Conservation (phyloP, 2,329 filamentous ascomycete species). For the Epichloe bromicola region DNA sequence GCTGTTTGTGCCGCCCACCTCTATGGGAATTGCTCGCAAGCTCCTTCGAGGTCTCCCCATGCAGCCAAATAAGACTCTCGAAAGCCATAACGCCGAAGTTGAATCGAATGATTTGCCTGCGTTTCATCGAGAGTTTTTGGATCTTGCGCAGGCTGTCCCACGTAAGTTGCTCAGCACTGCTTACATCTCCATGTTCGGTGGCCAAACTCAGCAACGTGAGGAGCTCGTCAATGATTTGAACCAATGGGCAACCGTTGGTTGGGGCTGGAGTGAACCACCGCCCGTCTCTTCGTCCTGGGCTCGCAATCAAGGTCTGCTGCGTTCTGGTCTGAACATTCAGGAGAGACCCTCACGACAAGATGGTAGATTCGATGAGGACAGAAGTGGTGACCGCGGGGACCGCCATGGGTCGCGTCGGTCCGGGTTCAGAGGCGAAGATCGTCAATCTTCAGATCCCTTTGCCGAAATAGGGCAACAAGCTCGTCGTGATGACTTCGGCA, state of each 20-base stretch:
- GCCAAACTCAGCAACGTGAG: slow-evolving; percentile 26
- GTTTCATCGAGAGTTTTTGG: slow-evolving; percentile 30
- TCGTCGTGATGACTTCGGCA: slow-evolving; percentile 15
- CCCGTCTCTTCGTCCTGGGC: slow-evolving; percentile 15
- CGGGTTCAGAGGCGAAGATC: slow-evolving; percentile 7
- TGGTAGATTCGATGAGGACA: slow-evolving; percentile 8
- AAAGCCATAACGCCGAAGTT: slow-evolving; percentile 36
- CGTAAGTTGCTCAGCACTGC: slow-evolving; percentile 20
- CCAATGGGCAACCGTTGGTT: slow-evolving; percentile 34
- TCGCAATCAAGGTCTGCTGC: slow-evolving; percentile 19
- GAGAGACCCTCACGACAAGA: slow-evolving; percentile 4
- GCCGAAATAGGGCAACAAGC: slow-evolving; percentile 13
- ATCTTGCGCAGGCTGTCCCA: slow-evolving; percentile 30
- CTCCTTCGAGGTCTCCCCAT: slow-evolving; percentile 49
- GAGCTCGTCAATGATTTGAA: slow-evolving; percentile 38
- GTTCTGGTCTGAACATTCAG: slow-evolving; percentile 23
- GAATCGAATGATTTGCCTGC: slow-evolving; percentile 34
- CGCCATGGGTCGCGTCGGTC: slow-evolving; percentile 6
- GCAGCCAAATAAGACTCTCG: slow-evolving; percentile 37
- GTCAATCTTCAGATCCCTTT: slow-evolving; percentile 14
- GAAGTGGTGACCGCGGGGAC: slow-evolving; percentile 7
- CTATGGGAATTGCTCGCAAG: slow-evolving; percentile 33
- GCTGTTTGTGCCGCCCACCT: slow-evolving; percentile 46
- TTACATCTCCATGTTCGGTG: slow-evolving; percentile 47
- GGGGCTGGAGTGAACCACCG: slow-evolving; percentile 40